Evolutionary conservation across 352 stramenopile species (phyloP).

Genomic region (Pythium apleroticum): DNA sequence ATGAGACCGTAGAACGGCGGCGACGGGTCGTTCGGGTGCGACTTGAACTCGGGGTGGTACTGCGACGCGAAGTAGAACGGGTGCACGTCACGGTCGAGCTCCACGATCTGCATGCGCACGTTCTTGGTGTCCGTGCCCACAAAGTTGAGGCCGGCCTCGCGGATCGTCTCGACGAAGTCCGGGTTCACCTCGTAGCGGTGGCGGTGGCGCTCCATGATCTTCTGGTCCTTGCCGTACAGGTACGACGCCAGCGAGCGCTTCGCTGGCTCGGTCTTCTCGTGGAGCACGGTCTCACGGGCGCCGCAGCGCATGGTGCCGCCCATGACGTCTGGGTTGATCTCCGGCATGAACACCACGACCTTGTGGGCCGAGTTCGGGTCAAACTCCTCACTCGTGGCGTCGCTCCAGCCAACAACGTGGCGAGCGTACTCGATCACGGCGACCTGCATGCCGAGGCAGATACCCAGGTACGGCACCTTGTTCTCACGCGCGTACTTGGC

Average conservation of each 20-base stretch:
- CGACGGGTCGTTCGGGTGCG: conserved; percentile 93
- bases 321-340: conserved; percentile 98
- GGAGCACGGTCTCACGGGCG: conserved; percentile 93
- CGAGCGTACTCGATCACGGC: conserved; percentile 97
- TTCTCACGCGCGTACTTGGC: conserved; percentile 96
- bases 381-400: conserved; percentile 97
- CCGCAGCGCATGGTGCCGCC: conserved; percentile 99
- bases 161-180: conserved; percentile 89
- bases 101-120: conserved; percentile 98
- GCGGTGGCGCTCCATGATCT: conserved; percentile 96
- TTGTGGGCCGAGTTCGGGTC: conserved; percentile 83
- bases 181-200: conserved; percentile 99
- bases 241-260: conserved; percentile 89
- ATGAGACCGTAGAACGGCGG: conserved; percentile 98
- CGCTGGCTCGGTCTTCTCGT: conserved; percentile 75
- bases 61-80: conserved; percentile 99
- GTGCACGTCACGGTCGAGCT: conserved; percentile 94
- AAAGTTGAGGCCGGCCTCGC: conserved; percentile 95
- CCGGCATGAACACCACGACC: conserved; percentile 99
- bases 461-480: conserved; percentile 95
- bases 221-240: conserved; percentile 87
- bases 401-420: conserved; percentile 91
- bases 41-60: conserved; percentile 99
- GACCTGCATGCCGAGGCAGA: conserved; percentile 97
- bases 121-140: conserved; percentile 96